These are phyloP conservation scores for Wickerhamiella spandovensis DNA, from an alignment of 805 yeast genomes.

Conservation along the genomic window DNA sequence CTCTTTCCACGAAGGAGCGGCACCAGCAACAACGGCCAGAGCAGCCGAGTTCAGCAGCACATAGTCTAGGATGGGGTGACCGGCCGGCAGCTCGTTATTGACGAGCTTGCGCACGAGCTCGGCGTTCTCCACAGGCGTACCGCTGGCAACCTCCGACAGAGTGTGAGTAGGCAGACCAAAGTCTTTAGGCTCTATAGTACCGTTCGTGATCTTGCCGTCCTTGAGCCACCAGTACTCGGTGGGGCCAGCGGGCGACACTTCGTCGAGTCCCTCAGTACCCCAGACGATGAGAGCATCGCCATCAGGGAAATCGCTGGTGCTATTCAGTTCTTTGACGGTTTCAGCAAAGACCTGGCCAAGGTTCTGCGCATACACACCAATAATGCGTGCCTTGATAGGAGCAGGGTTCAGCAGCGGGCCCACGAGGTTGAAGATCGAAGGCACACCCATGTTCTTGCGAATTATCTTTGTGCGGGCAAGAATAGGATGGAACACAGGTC, in stretches of 20 bases:
- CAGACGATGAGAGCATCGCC: conserved; percentile 68
- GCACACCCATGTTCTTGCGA: conserved; percentile 71
- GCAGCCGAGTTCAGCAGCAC: conserved; percentile 86
- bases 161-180: conserved; percentile 71
- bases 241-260: conserved; percentile 77
- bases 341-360: conserved; percentile 77
- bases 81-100: conserved; percentile 29
- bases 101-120: conserved; percentile 36
- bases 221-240: conserved; percentile 69
- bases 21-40: conserved; percentile 64
- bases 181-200: conserved; percentile 42
- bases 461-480: conserved; percentile 72
- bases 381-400: conserved; percentile 60
- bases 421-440: conserved; percentile 83
- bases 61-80: conserved; percentile 66
- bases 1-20: conserved; percentile 48
- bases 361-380: conserved; percentile 75
- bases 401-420: conserved; percentile 94
- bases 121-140: conserved; percentile 84
- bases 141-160: conserved; percentile 55
- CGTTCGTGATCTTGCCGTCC: conserved; percentile 24
- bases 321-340: conserved; percentile 56
- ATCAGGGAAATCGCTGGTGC: conserved; percentile 29
- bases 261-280: conserved; percentile 88
- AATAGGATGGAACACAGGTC: conserved; percentile 89